A percentile compares a stretch with the other conserved stretches of the same genome.
These are phyloP conservation scores for Gloeostereum incarnatum DNA, from an alignment of 768 basidiomycete species.

Conservation along the genomic window DNA sequence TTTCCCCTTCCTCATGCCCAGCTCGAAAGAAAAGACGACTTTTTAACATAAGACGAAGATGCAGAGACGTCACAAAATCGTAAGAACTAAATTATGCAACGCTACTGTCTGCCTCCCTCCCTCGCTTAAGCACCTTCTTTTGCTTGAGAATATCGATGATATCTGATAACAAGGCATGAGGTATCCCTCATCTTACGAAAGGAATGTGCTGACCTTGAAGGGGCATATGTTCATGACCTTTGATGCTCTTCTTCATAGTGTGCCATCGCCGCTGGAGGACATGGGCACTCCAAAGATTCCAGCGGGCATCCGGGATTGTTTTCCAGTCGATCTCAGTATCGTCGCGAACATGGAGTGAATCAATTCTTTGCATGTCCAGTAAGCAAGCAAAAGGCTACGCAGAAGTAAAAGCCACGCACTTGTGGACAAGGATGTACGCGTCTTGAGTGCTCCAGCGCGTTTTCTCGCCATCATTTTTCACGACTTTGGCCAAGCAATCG, in stretches of 20 bases:
- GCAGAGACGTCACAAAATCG: not conserved
- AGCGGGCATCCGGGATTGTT: constrained; percentile 57
- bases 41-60: not conserved
- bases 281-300: constrained; percentile 84
- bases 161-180: constrained; percentile 30
- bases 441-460: constrained; percentile 71
- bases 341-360: constrained; percentile 63
- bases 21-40: constrained; percentile 8
- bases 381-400: constrained; percentile 5
- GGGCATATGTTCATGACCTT: constrained; percentile 73
- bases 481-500: constrained; percentile 60
- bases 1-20: constrained; percentile 21
- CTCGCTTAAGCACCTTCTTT: too few species aligned
- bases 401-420: constrained; percentile 33
- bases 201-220: constrained; percentile 46
- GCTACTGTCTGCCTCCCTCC: too few species aligned
- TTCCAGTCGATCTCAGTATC: constrained; percentile 88
- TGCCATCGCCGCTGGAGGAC: constrained; percentile 72
- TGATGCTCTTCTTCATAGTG: constrained; percentile 69
- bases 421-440: constrained; percentile 74
- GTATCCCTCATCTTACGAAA: constrained; percentile 1
- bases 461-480: constrained; percentile 64
- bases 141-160: constrained; percentile 74
- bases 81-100: constrained; percentile 3
- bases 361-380: constrained; percentile 38